Percentiles rank a stretch among this genome's conserved stretches.
These are phyloP conservation scores for Theileria orientalis DNA, from an alignment of 169 alveolate genomes.

Conservation along the genomic window DNA sequence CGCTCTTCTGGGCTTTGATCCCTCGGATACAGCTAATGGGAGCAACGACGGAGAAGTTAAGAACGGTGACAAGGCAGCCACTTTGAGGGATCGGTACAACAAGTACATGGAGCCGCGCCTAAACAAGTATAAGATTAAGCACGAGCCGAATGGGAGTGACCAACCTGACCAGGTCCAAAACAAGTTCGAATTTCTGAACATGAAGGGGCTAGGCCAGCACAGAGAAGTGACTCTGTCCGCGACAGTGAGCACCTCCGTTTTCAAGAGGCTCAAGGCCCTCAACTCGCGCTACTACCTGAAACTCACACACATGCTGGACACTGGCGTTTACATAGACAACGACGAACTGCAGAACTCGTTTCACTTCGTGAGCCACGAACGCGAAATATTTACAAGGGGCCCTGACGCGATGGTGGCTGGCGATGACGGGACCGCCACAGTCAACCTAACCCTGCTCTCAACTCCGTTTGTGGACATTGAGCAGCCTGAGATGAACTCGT, in stretches of 20 bases:
- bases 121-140: not conserved
- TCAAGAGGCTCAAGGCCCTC: constrained; percentile 14
- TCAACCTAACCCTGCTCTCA: not conserved
- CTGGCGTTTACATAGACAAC: constrained; percentile 38
- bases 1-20: constrained; percentile 6
- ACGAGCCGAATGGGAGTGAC: not conserved
- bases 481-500: constrained; percentile 40
- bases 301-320: constrained; percentile 56
- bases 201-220: constrained; percentile 52
- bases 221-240: constrained; percentile 23
- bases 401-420: not conserved
- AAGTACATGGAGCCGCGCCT: not conserved
- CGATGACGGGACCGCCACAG: constrained; percentile 11
- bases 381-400: not conserved
- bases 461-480: constrained; percentile 58
- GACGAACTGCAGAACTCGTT: constrained; percentile 37
- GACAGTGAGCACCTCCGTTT: constrained; percentile 4
- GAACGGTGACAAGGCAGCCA: not conserved
- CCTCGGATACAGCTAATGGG: not conserved
- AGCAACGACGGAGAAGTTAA: not conserved
- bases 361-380: constrained; percentile 10
- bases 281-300: constrained; percentile 14
- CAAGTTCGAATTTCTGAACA: constrained; percentile 11
- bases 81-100: not conserved
- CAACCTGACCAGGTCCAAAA: not conserved